Base-by-base conservation (phyloP, 345 rosid species). In the Gossypium thurberi region DNA sequence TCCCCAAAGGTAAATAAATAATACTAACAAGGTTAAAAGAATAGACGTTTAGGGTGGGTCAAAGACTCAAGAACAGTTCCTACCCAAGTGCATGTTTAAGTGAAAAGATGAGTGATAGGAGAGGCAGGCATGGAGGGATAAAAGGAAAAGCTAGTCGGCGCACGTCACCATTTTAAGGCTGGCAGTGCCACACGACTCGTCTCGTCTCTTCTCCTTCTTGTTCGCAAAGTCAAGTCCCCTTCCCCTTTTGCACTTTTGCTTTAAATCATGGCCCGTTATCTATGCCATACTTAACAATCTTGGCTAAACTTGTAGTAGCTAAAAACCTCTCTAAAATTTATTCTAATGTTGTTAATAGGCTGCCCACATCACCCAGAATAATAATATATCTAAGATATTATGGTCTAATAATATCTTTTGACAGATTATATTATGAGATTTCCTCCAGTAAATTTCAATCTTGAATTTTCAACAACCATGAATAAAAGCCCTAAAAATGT, bases 21-120 rank as follows among this genome's bases (percentile, higher is more conserved):
- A 63, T 4, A n/a, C n/a, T 18, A 55, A 40, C 11, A 37, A 70
- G 64, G 64, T 61, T 55, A 53, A 70, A 70, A 20, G 64, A 70
- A 70, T 42, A 70, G 64, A 42, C 51, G 21, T 40, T 70, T 55
- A 26, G 7, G 18, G 64, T 2, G 23, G 62, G 64, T 4, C 21
- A 18, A 37, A 26, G 62, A 57, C 37, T 55, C 10, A 20, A 70
- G 37, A 40, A 55, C 48, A 53, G 74, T 10, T 13, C 50, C 28
- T 70, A 20, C 11, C 21, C 43, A 18, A 56, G 40, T 56, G 52
- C 18, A 70, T 56, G 33, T 70, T 52, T 70, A 12, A 10, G 74
- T 70, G 63, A 56, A 70, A 65, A 18, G 52, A 65, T 43, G 10
- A 44, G 8, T 17, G 67, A 61, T 40, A 15, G 15, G 1, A 57